Conservation (phyloP, 805 yeast species). For the Pichia deserticola region DNA sequence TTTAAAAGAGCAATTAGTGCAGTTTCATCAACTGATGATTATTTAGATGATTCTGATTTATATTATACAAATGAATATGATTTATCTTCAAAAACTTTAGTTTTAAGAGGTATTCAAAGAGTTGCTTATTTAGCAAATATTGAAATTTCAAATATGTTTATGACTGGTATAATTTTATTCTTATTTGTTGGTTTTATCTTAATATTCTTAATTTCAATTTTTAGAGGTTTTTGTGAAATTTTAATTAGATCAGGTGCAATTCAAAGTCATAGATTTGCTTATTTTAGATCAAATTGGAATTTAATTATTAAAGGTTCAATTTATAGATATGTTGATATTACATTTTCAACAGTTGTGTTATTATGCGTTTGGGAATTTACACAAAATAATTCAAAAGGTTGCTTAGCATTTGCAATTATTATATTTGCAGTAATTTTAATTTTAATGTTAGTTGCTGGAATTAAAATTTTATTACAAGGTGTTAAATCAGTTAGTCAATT, state of each 20-base stretch:
- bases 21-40: constrained; percentile 35
- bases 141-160: constrained; percentile 77
- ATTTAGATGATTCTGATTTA: constrained; percentile 40
- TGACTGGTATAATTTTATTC: constrained; percentile 82
- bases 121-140: constrained; percentile 79
- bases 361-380: constrained; percentile 88
- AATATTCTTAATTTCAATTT: constrained; percentile 47
- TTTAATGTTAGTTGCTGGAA: constrained; percentile 64
- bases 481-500: constrained; percentile 60
- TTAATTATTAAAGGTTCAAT: constrained; percentile 82
- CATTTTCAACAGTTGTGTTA: constrained; percentile 80
- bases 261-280: constrained; percentile 58
- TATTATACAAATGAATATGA: constrained; percentile 70
- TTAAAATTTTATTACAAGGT: constrained; percentile 69
- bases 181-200: constrained; percentile 65
- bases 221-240: constrained; percentile 64
- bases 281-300: constrained; percentile 78
- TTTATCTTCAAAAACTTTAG: constrained; percentile 60
- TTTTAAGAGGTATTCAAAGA: constrained; percentile 86
- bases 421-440: constrained; percentile 51
- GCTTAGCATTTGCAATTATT: constrained; percentile 70
- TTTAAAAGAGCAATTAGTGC: constrained; percentile 33
- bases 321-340: constrained; percentile 73
- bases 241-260: constrained; percentile 50
- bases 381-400: constrained; percentile 74